phyloP scores from a whole-genome alignment of 2,329 filamentous ascomycete species.

The Pestalotiopsis sp. region DNA sequence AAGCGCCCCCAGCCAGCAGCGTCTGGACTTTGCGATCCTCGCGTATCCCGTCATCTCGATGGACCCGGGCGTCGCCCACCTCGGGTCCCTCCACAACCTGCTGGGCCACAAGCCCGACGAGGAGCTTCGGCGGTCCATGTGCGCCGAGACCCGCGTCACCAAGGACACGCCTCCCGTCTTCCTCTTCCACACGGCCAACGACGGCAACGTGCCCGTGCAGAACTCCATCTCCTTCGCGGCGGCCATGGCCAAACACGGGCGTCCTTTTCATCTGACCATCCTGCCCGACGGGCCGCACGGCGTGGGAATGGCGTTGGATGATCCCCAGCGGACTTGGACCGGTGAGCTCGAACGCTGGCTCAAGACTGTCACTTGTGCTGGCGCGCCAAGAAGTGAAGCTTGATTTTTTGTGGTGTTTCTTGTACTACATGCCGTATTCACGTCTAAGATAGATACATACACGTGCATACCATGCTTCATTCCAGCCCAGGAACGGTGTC shows the following conservation, averaged over 20 bases:
- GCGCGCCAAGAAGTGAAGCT: neutral
- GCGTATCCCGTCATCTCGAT: constrained; percentile 27
- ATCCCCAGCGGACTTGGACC: constrained; percentile 26
- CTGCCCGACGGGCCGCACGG: constrained; percentile 30
- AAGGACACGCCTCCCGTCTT: constrained; percentile 33
- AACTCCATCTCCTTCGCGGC: constrained; percentile 28
- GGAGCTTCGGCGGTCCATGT: constrained; percentile 18
- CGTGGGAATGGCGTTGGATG: constrained; percentile 24
- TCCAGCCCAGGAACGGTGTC: too few relatives aligned
- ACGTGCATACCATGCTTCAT: too few relatives aligned
- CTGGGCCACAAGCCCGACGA: constrained; percentile 17
- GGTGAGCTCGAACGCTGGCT: constrained; percentile 29
- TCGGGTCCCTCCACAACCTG: constrained; percentile 21
- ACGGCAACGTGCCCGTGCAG: constrained; percentile 25
- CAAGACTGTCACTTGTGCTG: constrained; percentile 14
- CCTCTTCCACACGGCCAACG: constrained; percentile 34
- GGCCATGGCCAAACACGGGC: constrained; percentile 22
- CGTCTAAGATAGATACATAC: too few relatives aligned
- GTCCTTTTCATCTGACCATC: constrained; percentile 27
- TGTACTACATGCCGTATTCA: neutral
- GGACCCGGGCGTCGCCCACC: constrained; percentile 17
- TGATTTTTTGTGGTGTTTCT: neutral
- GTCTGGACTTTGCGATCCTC: constrained; percentile 25
- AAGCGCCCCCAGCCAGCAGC: neutral
- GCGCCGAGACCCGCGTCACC: constrained; percentile 26